Evolutionary conservation across 768 basidiomycete species (phyloP), one percentile per base, ranked within the genome.

Genomic region (Pluteus cervinus): DNA sequence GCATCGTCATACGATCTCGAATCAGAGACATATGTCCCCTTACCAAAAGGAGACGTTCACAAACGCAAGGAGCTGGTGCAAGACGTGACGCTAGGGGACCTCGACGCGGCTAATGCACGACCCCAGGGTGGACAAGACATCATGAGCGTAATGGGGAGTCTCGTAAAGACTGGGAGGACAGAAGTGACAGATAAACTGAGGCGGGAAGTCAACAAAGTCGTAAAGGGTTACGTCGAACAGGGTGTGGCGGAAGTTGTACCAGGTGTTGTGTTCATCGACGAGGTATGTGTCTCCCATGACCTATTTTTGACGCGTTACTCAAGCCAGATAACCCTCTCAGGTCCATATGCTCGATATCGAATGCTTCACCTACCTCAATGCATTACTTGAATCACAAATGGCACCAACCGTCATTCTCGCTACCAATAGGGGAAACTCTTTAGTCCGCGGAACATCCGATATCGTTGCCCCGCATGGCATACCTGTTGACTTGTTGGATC

Each of bases 291-390:
- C 4, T 28, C 22, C 12, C 20, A 34, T 23, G 35, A 25, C 16
- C 32, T 18, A 23, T 10, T 39, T 36, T 35, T 11, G 2, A 11
- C 17, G 12, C n/a, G 23, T 24, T 34, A 33, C 32, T 29, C 30
- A 7, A 10, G 17, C 10, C 14, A 7, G 29, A 17, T 24, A 15
- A 20, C 12, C 20, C 34, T 16, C 7, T 26, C 51, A 96, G 92
- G 94, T 98, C 16, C 96, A 99, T 65, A 98, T 98, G 94, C 80
- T 99, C 43, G 96, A 99, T 58, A 93, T 98, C 52, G 96, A 99
- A 59, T 97, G 93, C 60, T 99, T 98, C 68, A 97, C 96, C 4
- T 99, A 94, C 63, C 76, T 99, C 24, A 98, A 98, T 60, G 83
- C 91, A 8, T 75, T 97, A 7, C 75, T 99, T 31, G 96, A 98